Evolutionary conservation across 2,329 filamentous ascomycete genomes (phyloP), one percentile per base, ranked within the genome.

Genomic region (Plectosphaerella sp.): DNA sequence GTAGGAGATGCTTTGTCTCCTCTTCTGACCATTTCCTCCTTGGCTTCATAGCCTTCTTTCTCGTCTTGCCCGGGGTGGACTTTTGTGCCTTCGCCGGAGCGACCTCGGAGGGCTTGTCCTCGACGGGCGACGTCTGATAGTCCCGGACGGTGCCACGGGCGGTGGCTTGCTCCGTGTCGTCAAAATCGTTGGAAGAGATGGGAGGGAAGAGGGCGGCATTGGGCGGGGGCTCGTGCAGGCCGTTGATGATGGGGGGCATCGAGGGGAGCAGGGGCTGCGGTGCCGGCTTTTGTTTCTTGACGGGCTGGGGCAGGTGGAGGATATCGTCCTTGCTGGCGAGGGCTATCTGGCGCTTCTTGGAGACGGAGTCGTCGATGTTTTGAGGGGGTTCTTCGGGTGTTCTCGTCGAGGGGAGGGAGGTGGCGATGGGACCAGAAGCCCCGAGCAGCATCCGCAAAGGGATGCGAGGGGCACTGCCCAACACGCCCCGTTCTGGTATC

Each of bases 171-270:
- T 75, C 74, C 20, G 75, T 73, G 52, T 75, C 72, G 54, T 78
- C 72, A 58, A 83, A 83, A 2, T 79, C 76, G 45, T 69, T 74
- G 6, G 80, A 81, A 5, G 79, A 75, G 54, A 86, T 86, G 10
- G 83, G 83, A 3, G 83, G 82, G 57, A 86, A 84, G n/a, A 84
- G 69, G 42, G 80, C 77, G 47, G 80, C 77, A 52, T 83, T 73
- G 4, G 80, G 82, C 3, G 83, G 83, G 2, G 82, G 83, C 58
- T 85, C 80, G 58, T 80, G 77, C 5, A 87, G 71, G 48, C 82
- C 83, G 54, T 83, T 84, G 63, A 86, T 86, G 55, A 86, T 86
- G 50, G 83, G 83, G 9, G 83, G 83, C 62, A 83, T 79, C 48
- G 78, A 70, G 10, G 67, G 76, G 51, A 57, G 55, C 20, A 54